These are phyloP conservation scores for Aechmea fasciata DNA, from an alignment of 176 grass and related monocot species.

Conservation along the genomic window DNA sequence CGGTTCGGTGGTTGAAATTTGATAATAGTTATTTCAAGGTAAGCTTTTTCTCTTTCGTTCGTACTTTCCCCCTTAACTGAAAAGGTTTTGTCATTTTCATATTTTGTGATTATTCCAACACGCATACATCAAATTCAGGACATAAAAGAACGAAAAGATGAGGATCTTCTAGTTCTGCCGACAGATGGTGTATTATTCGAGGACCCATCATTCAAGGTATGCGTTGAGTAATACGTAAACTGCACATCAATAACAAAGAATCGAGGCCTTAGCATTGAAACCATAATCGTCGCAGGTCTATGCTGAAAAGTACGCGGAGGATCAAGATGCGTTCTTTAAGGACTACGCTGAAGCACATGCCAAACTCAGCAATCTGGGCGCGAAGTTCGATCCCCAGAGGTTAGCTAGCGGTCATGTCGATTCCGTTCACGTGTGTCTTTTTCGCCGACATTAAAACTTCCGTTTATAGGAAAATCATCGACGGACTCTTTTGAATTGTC, in stretches of 20 bases:
- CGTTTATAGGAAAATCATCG: background rate
- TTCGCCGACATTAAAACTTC: background rate
- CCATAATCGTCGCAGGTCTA: conserved; percentile 42
- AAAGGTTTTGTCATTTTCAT: conserved; percentile 10
- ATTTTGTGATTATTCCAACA: conserved; percentile 24
- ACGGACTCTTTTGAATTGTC: background rate
- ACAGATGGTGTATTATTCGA: conserved; percentile 91
- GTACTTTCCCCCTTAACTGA: background rate
- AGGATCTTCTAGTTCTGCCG: conserved; percentile 81
- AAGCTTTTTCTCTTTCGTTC: background rate
- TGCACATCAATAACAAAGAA: conserved; percentile 11
- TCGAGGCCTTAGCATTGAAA: conserved; percentile 6
- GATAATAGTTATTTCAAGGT: conserved; percentile 97
- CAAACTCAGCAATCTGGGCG: conserved; percentile 81
- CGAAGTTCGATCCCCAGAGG: conserved; percentile 77
- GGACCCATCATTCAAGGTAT: conserved; percentile 79
- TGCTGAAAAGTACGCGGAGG: conserved; percentile 63
- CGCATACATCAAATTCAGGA: conserved; percentile 35
- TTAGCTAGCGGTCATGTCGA: conserved; percentile 14
- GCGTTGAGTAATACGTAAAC: conserved; percentile 10
- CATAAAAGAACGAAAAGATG: conserved; percentile 79
- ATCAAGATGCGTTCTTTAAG: conserved; percentile 78
- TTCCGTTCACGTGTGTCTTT: background rate
- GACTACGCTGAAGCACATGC: conserved; percentile 91
- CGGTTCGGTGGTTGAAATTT: conserved; percentile 81